Evolutionary conservation across 805 yeast genomes (phyloP), one percentile per base, ranked within the genome.

Genomic region (Spathaspora girioi): DNA sequence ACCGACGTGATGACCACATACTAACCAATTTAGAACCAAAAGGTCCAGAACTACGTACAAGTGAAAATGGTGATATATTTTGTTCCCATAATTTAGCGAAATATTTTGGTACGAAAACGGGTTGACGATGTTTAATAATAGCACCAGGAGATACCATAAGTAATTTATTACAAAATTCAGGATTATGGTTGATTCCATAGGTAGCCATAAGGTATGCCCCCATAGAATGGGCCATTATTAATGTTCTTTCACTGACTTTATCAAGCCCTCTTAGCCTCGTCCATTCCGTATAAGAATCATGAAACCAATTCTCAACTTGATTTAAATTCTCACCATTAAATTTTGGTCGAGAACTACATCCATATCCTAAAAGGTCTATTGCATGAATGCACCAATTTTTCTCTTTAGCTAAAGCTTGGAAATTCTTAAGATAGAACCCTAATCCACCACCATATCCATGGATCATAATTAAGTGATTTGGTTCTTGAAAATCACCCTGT

Each of bases 61-160:
- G 60, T 0, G 86, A 65, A 64, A 93, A 94, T 2, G 99, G 99
- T 0, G 96, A 86, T 26, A 88, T 78, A 65, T 92, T 89, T 54
- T 77, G 81, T 57, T 89, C 91, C 99, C 99, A 94, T 27, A 93
- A 69, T 58, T 76, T 78, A 19, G 78, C 78, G 65, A 90, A 90
- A 86, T 96, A 93, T 41, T 70, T 64, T 1, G 98, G 97, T 1
- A 88, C 79, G 7, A 59, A 60, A 1, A 78, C 78, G 43, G 59
- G 65, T 19, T 60, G 63, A 5, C 70, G 58, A 43, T 81, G 81
- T 50, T 76, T 75, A 38, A 80, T 78, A 5, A 94, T 82, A 2
- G 96, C 97, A 0, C 96, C 98, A 0, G 98, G 98, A 0, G 96
- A 87, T 6, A 89, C 85, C 73, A 92, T 77, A n/a, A 91, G 62